A percentile compares a stretch with the other conserved stretches of the same genome.
Evolutionary conservation across 179 eudicot species (phyloP).

Genomic region (Beta corolliflora): DNA sequence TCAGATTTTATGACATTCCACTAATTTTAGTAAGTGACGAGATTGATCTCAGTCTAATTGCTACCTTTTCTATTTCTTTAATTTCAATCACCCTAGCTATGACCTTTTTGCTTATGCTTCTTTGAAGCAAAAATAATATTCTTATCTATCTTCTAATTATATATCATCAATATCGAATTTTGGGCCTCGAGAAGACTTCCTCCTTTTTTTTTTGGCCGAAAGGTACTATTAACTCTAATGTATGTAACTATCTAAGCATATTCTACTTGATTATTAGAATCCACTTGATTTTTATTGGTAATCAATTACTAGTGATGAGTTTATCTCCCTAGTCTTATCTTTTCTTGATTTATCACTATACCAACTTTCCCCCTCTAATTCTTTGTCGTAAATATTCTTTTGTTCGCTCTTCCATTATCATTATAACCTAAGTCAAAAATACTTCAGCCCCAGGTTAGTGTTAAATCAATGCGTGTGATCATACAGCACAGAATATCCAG

Average conservation of each 20-base stretch:
- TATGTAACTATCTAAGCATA: slow-evolving; percentile 14
- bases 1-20: background rate
- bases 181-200: background rate
- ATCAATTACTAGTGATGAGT: background rate
- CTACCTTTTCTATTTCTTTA: slow-evolving; percentile 10
- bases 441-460: background rate
- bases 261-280: slow-evolving; percentile 12
- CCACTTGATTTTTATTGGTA: background rate
- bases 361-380: slow-evolving; percentile 18
- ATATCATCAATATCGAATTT: slow-evolving; percentile 9
- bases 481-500: background rate
- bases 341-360: background rate
- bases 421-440: background rate
- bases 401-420: background rate
- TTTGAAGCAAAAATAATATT: background rate
- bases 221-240: background rate
- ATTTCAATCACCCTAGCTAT: background rate
- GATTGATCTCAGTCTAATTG: slow-evolving; percentile 30
- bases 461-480: background rate
- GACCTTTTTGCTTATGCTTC: background rate
- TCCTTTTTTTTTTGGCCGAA: background rate
- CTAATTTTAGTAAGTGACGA: slow-evolving; percentile 15
- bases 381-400: slow-evolving; percentile 13
- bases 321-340: background rate
- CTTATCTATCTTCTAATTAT: background rate